Evolutionary conservation across 2,329 filamentous ascomycete genomes (phyloP).

Genomic region (Fusarium nurragi): DNA sequence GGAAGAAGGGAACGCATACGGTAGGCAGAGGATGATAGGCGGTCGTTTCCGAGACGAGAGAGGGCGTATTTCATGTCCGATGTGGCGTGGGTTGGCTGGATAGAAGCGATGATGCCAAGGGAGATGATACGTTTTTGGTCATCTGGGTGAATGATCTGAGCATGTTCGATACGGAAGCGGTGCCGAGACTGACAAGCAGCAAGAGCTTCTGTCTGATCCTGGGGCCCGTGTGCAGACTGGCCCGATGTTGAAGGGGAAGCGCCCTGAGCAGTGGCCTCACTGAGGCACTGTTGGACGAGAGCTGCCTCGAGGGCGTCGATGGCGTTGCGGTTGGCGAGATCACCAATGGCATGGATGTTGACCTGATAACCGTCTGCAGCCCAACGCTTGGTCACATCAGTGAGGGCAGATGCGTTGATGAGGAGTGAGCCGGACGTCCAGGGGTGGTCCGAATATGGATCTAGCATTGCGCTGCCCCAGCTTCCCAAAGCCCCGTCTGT

Average conservation of each 20-base stretch:
- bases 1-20: slow-evolving; percentile 70
- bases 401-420: slow-evolving; percentile 69
- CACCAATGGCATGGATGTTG: slow-evolving; percentile 78
- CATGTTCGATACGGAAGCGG: slow-evolving; percentile 75
- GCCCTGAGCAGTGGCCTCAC: slow-evolving; percentile 37
- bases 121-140: slow-evolving; percentile 69
- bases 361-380: slow-evolving; percentile 70
- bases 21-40: slow-evolving; percentile 68
- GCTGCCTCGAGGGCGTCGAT: slow-evolving; percentile 70
- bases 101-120: slow-evolving; percentile 71
- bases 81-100: slow-evolving; percentile 78
- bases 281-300: slow-evolving; percentile 63
- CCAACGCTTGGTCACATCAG: slow-evolving; percentile 65
- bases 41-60: slow-evolving; percentile 64
- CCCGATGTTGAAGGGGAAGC: background rate
- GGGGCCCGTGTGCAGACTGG: slow-evolving; percentile 3
- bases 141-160: slow-evolving; percentile 73
- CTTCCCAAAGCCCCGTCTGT: slow-evolving; percentile 74
- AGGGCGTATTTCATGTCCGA: slow-evolving; percentile 76
- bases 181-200: slow-evolving; percentile 61
- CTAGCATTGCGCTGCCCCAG: slow-evolving; percentile 77
- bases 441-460: slow-evolving; percentile 72
- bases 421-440: slow-evolving; percentile 71
- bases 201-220: slow-evolving; percentile 43
- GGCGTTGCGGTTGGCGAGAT: slow-evolving; percentile 72